Base-by-base conservation (phyloP, 2,329 filamentous ascomycete species). In the Aspergillus awamori region DNA sequence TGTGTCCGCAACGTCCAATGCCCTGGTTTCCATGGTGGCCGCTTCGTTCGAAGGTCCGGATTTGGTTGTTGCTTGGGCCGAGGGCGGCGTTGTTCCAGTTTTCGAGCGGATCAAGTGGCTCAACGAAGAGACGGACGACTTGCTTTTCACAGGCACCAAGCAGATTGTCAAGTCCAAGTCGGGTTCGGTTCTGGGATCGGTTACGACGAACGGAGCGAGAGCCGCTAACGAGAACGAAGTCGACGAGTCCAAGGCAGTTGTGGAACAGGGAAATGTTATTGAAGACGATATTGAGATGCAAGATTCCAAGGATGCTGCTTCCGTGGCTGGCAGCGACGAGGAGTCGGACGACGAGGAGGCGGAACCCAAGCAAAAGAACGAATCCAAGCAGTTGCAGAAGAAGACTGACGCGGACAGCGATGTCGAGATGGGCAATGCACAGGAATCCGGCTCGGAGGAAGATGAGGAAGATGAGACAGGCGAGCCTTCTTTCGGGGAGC, bases 401-500 rank as follows among this genome's bases (percentile, higher is more conserved):
- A 59, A 58, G 58, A 62, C 57, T 30, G 62, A 64, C 47, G 60
- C 49, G 8, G 67, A 67, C 20, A 69, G 64, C 51, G 69, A 70
- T 38, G 61, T 70, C 30, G 69, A 70, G 15, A 77, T 74, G 66
- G 70, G 77, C 11, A 77, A 76, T 38, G 70, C 67, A 7, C 67
- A 66, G 13, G 69, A 65, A 8, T 79, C 81, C 79, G 30, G 60
- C 47, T 22, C 65, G 24, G 66, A 72, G 57, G 66, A 70, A 11
- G 71, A 72, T 6, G 73, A 76, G 41, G 81, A 79, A 43, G 80
- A 82, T 41, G 76, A 74, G 58, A 70, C 70, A 17, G 79, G 70
- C 20, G 84, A 86, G 65, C 90, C 92, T 3, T 91, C 92, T 0
- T 96, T 98, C 74, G 94, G 93, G 69, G 94, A 98, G 73, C 86